Conservation (phyloP, 257 asterid genomes). For the Primulina tabacum region DNA sequence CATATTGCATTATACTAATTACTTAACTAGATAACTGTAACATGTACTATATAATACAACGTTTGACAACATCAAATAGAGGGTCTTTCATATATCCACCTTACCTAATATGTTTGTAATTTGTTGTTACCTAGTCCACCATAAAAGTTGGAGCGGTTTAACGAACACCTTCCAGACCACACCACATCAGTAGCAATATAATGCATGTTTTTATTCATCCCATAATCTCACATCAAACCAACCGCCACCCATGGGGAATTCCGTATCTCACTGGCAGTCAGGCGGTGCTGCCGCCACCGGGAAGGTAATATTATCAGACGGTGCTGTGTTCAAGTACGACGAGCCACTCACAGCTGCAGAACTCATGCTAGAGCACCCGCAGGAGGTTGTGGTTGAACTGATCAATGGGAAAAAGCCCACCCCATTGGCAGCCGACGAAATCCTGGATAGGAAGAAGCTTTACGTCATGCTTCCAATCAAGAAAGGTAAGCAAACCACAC, state of each 20-base stretch:
- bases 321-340: constrained; percentile 50
- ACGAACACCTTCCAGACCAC: constrained; percentile 43
- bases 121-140: constrained; percentile 66
- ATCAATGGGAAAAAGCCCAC: constrained; percentile 31
- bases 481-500: constrained; percentile 45
- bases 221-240: constrained; percentile 1
- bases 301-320: constrained; percentile 58
- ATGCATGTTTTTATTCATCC: constrained; percentile 40
- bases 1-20: not conserved
- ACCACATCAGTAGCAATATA: constrained; percentile 12
- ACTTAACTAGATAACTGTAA: not conserved
- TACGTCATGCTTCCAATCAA: constrained; percentile 61
- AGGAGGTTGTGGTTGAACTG: constrained; percentile 66
- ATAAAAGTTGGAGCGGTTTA: constrained; percentile 76
- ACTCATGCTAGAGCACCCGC: constrained; percentile 80
- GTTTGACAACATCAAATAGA: not conserved
- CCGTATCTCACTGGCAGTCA: constrained; percentile 32
- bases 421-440: constrained; percentile 73
- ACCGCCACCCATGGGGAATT: constrained; percentile 57
- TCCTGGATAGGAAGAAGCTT: constrained; percentile 54
- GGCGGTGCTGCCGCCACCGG: constrained; percentile 34
- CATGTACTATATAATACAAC: not conserved
- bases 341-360: constrained; percentile 70
- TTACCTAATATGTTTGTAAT: constrained; percentile 27
- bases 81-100: not conserved